These are phyloP conservation scores for Trichoderma guizhouense DNA, from an alignment of 2,329 filamentous ascomycete species.

Conservation along the genomic window DNA sequence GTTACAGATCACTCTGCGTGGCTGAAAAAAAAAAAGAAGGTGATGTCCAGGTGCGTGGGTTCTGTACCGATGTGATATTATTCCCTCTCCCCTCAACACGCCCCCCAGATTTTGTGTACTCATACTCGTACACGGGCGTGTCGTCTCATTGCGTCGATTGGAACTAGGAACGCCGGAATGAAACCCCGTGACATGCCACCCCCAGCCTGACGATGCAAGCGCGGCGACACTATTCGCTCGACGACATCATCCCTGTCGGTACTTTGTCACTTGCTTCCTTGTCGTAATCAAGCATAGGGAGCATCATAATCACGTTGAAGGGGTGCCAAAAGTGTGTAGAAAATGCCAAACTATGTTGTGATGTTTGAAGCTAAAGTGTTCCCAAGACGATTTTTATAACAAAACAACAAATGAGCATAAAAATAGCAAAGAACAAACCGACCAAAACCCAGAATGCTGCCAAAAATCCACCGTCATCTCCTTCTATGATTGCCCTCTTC, in stretches of 20 bases:
- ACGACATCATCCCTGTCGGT: neutral
- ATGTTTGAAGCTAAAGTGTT: neutral
- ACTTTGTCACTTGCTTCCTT: neutral
- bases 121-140: neutral
- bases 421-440: neutral
- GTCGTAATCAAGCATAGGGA: neutral
- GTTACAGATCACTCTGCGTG: neutral
- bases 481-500: neutral
- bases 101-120: neutral
- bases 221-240: neutral
- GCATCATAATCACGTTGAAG: neutral
- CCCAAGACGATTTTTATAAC: neutral
- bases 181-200: neutral
- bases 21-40: neutral
- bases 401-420: neutral
- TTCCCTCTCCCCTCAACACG: neutral
- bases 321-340: neutral
- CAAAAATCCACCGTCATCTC: neutral
- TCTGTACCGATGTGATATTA: neutral
- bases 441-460: neutral
- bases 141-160: neutral
- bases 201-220: neutral
- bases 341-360: neutral
- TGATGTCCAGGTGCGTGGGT: neutral
- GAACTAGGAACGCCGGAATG: constrained; percentile 6